Conservation (phyloP, 441 rosid genomes). For the Euphorbia schlechtendalii region DNA sequence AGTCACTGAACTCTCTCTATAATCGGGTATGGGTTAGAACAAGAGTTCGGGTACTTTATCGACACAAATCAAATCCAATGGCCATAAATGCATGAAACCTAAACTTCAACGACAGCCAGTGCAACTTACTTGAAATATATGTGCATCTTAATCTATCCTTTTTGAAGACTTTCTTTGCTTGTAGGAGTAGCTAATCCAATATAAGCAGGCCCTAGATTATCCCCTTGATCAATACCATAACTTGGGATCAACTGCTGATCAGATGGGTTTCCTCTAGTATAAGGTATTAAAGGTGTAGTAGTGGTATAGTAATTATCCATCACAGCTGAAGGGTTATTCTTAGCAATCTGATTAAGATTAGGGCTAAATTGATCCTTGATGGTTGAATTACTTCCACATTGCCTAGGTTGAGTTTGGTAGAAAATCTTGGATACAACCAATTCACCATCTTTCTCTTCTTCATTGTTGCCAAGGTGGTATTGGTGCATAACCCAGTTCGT, state of each 20-base stretch:
- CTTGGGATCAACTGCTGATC: constrained; percentile 43
- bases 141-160: constrained; percentile 21
- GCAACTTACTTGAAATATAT: background rate
- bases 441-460: constrained; percentile 93
- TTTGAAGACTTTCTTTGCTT: constrained; percentile 52
- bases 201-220: constrained; percentile 43
- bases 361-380: constrained; percentile 19
- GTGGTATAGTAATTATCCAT: constrained; percentile 21
- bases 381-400: constrained; percentile 40
- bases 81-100: background rate
- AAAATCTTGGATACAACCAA: constrained; percentile 79
- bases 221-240: constrained; percentile 40
- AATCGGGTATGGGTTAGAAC: background rate
- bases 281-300: constrained; percentile 20
- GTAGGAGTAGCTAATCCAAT: constrained; percentile 47
- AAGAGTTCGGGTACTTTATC: background rate
- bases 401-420: constrained; percentile 96
- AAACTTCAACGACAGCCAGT: background rate
- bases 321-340: constrained; percentile 12
- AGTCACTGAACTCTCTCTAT: background rate
- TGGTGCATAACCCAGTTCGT: constrained; percentile 99
- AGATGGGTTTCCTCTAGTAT: constrained; percentile 30
- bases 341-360: constrained; percentile 9
- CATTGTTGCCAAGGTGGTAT: constrained; percentile 76
- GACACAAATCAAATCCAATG: too few relatives aligned